Percentiles rank a stretch among this genome's conserved stretches.
phyloP scores from a whole-genome alignment of 2,329 filamentous ascomycete species.

The Dactylellina leptospora region DNA sequence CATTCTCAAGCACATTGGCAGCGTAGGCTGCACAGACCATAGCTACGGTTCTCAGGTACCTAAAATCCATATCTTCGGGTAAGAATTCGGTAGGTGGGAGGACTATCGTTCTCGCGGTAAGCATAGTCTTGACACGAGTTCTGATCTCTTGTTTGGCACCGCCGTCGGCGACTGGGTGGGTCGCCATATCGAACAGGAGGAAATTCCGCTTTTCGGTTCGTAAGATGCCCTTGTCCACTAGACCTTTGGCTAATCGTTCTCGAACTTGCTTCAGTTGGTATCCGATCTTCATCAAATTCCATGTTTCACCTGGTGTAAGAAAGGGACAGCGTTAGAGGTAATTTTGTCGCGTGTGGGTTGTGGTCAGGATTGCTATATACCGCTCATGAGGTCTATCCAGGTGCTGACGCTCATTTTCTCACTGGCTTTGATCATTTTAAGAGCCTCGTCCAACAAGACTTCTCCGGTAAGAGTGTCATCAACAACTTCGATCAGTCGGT shows the following conservation, averaged over 20 bases:
- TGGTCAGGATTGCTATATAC: slow-evolving; percentile 65
- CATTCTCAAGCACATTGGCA: slow-evolving; percentile 97
- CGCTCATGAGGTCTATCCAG: slow-evolving; percentile 99
- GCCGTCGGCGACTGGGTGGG: slow-evolving; percentile 93
- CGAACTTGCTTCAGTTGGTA: slow-evolving; percentile 99
- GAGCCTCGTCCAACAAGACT: slow-evolving; percentile 92
- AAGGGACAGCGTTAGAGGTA: too few species aligned
- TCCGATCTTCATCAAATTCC: slow-evolving; percentile 99
- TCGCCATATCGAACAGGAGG: slow-evolving; percentile 99
- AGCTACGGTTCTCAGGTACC: slow-evolving; percentile 86
- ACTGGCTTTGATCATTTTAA: slow-evolving; percentile 99
- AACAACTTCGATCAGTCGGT: slow-evolving; percentile 94
- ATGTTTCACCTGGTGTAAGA: slow-evolving; percentile 80
- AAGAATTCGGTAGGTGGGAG: slow-evolving; percentile 86
- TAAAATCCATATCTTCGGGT: slow-evolving; percentile 91
- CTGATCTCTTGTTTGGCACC: slow-evolving; percentile 98
- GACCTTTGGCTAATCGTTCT: slow-evolving; percentile 93
- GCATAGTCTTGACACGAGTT: slow-evolving; percentile 86
- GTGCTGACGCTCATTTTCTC: slow-evolving; percentile 99
- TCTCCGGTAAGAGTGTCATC: slow-evolving; percentile 97
- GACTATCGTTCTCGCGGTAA: slow-evolving; percentile 93
- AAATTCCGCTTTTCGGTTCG: slow-evolving; percentile 99
- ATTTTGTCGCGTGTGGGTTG: background rate
- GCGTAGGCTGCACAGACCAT: slow-evolving; percentile 99
- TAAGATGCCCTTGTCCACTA: slow-evolving; percentile 98